Percentiles rank a stretch among this genome's conserved stretches.
These are phyloP conservation scores for Penicillium daleae DNA, from an alignment of 495 filamentous ascomycete genomes.

Conservation along the genomic window DNA sequence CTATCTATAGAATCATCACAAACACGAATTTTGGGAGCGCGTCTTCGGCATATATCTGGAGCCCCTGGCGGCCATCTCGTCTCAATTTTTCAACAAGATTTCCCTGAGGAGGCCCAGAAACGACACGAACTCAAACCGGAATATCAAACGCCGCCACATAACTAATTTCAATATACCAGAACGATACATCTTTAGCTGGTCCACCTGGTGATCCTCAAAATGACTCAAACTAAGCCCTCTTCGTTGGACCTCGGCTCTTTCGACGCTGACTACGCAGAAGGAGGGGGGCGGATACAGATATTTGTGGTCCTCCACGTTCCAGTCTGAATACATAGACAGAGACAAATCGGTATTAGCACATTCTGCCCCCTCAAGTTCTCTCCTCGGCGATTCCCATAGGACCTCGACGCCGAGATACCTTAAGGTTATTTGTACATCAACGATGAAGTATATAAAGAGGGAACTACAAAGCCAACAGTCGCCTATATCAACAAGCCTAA, in stretches of 20 bases:
- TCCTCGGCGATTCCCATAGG: conserved; percentile 19
- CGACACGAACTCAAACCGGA: conserved; percentile 20
- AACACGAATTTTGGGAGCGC: too few relatives aligned
- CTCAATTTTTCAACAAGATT: background rate
- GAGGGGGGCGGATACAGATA: too few relatives aligned
- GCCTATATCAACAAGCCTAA: conserved; percentile 1
- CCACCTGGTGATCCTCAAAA: conserved; percentile 19
- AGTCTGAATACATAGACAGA: too few relatives aligned
- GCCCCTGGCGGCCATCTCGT: background rate
- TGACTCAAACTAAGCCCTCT: conserved; percentile 27
- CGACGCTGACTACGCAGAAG: conserved; percentile 9
- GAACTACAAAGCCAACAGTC: conserved; percentile 2
- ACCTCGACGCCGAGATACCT: conserved; percentile 13
- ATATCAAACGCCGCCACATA: conserved; percentile 1
- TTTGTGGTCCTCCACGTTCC: background rate
- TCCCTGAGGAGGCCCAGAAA: background rate
- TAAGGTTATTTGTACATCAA: conserved; percentile 17
- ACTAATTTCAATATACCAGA: conserved; percentile 4
- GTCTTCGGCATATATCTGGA: background rate
- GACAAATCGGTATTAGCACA: background rate
- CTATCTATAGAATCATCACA: too few relatives aligned
- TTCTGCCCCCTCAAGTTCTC: background rate
- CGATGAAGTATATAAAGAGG: background rate
- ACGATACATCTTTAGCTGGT: conserved; percentile 9
- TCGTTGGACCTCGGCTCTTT: conserved; percentile 35